Base-by-base conservation (phyloP, 768 basidiomycete species). In the Phaeotremella fagi region DNA sequence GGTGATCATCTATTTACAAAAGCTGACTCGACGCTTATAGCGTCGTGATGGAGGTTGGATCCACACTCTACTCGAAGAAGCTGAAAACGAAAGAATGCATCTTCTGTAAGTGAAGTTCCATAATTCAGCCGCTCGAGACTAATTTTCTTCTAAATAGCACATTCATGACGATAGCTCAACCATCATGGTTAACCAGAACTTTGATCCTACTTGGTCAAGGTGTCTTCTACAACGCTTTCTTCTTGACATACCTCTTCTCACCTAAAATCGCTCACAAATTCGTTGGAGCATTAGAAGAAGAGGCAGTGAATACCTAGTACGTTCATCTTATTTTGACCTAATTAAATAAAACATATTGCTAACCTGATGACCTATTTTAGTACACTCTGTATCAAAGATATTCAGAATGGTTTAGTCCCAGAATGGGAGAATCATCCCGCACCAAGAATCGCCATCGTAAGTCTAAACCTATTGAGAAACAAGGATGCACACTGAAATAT, bases 21-120 rank as follows among this genome's bases (percentile, higher is more conserved):
- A 26, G 12, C 27, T 33, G 31, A 16, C 7, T 12, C 20, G 38
- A 41, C 7, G 12, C 12, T 28, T n/a, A 38, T 57, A 82, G 78
- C 75, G 78, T 61, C 78, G 81, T 54, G 81, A 82, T 63, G 78
- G 78, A 24, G 80, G 82, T 31, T 91, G 90, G 90, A 95, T 95
- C 59, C 88, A 91, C 71, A 92, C 90, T 4, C 82, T 90, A 38
- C 77, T 95, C 16, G 86, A 90, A 70, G 94, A 95, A 77, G 90
- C 91, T 12, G 90, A 98, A 70, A 98, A 98, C 71, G 94, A 99
- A 77, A 79, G 94, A 29, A 94, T 95, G 88, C 90, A 94, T 73
- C 79, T 92, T 48, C 87, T 92, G 86, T 88, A 55, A 66, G 81
- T 72, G 24, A 27, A 56, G 52, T 59, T 55, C 29, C 12, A 43